Evolutionary conservation across 192 early-diverging fungal genomes (phyloP), one percentile per base, ranked within the genome.

Genomic region (Mortierella alpina): DNA sequence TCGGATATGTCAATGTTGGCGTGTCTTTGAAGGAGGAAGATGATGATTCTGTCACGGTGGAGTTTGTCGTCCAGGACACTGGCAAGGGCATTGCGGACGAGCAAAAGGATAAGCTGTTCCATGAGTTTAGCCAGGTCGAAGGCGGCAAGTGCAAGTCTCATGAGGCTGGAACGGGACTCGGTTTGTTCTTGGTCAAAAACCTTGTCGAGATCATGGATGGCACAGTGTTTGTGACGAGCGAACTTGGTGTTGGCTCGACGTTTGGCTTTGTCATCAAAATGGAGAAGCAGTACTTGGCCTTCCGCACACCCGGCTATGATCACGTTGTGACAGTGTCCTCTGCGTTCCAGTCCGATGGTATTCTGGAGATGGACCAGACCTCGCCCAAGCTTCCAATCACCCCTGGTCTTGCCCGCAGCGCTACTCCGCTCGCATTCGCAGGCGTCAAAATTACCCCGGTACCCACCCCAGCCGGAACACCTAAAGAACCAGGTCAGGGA

Each of bases 101-200:
- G 20, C 77, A 80, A 72, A 80, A 80, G 60, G 77, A 80, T 44
- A 80, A 80, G 59, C 77, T 80, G 20, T 80, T 80, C 68, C 60
- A 68, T 22, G 77, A 80, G 66, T 80, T 72, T 47, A 72, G 70
- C 23, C 77, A 80, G 42, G 77, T 80, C 58, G 77, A 80, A 41
- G 77, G 77, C 2, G 77, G 77, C 51, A 80, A 66, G 13, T 80
- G 77, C 61, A 80, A 72, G 60, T 63, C 56, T 8, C 70, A 80
- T 49, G 77, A 80, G 55, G 77, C 70, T 14, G 77, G 77, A 51
- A 80, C 77, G 15, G 77, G 77, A 4, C 66, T 80, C 4, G 77
- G 77, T 12, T 59, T 80, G 7, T 80, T 80, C 40, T 49, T 80
- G 52, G 77, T 80, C 59, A 80, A 80, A 48, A 80, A 72, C 31